Evolutionary conservation across 2,329 filamentous ascomycete genomes (phyloP).

Genomic region (Chaetomium strumarium): DNA sequence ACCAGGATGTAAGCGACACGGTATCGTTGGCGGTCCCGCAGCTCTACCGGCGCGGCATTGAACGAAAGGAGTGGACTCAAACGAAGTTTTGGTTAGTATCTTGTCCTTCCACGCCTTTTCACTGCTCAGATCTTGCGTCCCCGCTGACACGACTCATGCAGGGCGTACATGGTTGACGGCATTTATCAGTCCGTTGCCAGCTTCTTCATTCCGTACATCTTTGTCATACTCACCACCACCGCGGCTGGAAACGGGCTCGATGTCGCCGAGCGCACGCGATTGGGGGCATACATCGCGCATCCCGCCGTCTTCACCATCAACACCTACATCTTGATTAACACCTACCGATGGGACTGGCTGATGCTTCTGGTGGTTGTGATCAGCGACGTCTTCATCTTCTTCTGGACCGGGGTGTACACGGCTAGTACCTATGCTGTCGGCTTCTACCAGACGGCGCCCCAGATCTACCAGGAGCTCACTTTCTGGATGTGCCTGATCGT

Average conservation of each 20-base stretch:
- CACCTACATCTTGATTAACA: constrained; percentile 90
- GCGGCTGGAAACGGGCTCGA: constrained; percentile 67
- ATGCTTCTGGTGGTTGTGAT: constrained; percentile 76
- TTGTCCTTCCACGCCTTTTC: not conserved
- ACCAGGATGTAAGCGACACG: constrained; percentile 92
- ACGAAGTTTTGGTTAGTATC: constrained; percentile 82
- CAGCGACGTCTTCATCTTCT: constrained; percentile 82
- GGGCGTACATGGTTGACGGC: constrained; percentile 91
- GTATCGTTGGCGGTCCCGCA: constrained; percentile 93
- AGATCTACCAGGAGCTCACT: constrained; percentile 73
- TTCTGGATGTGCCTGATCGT: constrained; percentile 86
- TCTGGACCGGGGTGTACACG: constrained; percentile 89
- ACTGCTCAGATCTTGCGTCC: not conserved
- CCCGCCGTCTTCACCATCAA: constrained; percentile 86
- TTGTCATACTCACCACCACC: constrained; percentile 65
- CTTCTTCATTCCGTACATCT: constrained; percentile 86
- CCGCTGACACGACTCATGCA: constrained; percentile 37
- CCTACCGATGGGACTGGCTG: constrained; percentile 97
- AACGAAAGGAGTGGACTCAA: constrained; percentile 94
- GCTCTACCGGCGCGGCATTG: constrained; percentile 90
- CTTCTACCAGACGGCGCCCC: constrained; percentile 70
- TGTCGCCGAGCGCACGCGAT: constrained; percentile 71
- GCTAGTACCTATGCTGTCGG: constrained; percentile 41
- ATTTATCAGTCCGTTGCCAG: constrained; percentile 90
- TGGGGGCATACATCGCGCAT: constrained; percentile 82